These are phyloP conservation scores for Apiotrichum gracile DNA, from an alignment of 1,284 basidiomycete genomes.

Conservation along the genomic window DNA sequence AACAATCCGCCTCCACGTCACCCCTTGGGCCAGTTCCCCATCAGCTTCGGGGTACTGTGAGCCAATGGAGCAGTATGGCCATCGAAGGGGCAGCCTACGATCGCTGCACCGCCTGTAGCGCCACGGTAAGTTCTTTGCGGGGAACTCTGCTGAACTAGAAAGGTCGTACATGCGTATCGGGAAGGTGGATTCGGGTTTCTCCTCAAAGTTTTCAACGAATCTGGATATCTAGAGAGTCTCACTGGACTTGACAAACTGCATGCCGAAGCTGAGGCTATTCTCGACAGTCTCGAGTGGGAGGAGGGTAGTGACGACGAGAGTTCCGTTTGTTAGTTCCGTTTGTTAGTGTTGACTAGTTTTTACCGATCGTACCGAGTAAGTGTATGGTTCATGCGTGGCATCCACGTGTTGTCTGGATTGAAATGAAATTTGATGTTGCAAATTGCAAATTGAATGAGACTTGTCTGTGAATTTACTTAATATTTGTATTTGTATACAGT, in stretches of 20 bases:
- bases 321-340: background rate
- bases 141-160: background rate
- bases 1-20: conserved; percentile 43
- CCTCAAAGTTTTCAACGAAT: conserved; percentile 74
- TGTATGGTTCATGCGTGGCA: no score
- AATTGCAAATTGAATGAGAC: no score
- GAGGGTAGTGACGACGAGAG: conserved; percentile 9
- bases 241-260: conserved; percentile 82
- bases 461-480: no score
- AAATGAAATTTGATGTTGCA: no score
- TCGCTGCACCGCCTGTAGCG: conserved; percentile 84
- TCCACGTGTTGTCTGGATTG: no score
- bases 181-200: conserved; percentile 71
- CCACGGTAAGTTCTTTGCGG: conserved; percentile 53
- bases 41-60: conserved; percentile 83
- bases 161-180: conserved; percentile 74
- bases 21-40: conserved; percentile 85
- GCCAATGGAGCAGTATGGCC: conserved; percentile 74
- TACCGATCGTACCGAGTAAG: no score
- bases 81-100: conserved; percentile 82
- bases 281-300: conserved; percentile 20
- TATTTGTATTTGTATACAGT: no score
- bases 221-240: conserved; percentile 69
- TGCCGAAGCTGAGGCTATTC: conserved; percentile 55
- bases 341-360: no score